Conservation (phyloP, 1,284 basidiomycete genomes). For the Rhodotorula sp. region DNA sequence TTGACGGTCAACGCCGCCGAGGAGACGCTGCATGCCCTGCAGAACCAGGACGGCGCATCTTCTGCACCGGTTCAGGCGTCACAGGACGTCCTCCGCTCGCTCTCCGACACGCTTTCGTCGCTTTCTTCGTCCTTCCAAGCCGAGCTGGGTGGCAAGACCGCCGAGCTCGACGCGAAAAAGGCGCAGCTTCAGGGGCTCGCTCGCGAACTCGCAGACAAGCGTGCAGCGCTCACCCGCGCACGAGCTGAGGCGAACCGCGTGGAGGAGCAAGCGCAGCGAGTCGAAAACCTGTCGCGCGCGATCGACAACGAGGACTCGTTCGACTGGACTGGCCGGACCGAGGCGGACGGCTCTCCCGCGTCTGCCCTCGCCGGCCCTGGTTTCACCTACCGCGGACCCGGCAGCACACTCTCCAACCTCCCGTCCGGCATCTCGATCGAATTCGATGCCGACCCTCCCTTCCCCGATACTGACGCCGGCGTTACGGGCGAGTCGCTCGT, state of each 20-base stretch:
- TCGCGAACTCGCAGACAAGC: slow-evolving; percentile 81
- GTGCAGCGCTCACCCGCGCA: slow-evolving; percentile 74
- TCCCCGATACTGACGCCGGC: slow-evolving; percentile 56
- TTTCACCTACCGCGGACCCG: slow-evolving; percentile 69
- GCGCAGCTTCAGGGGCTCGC: slow-evolving; percentile 84
- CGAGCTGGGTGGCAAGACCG: slow-evolving; percentile 84
- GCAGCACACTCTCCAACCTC: slow-evolving; percentile 50
- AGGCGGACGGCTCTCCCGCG: slow-evolving; percentile 57
- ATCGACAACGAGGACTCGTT: slow-evolving; percentile 71
- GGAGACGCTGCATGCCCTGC: slow-evolving; percentile 18
- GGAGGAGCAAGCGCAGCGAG: slow-evolving; percentile 71
- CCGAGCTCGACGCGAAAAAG: slow-evolving; percentile 72
- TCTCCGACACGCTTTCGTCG: slow-evolving; percentile 76
- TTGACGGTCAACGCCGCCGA: slow-evolving; percentile 64
- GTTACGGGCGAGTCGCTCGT: slow-evolving; percentile 54
- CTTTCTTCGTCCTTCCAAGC: slow-evolving; percentile 73
- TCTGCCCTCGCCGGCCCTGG: slow-evolving; percentile 56
- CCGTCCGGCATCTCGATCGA: slow-evolving; percentile 41
- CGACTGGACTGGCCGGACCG: slow-evolving; percentile 85
- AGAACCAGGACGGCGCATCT: not conserved
- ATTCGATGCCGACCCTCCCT: slow-evolving; percentile 48
- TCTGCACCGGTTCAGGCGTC: slow-evolving; percentile 62
- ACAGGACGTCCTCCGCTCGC: slow-evolving; percentile 83
- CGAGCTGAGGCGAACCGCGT: slow-evolving; percentile 69
- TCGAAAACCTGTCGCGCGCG: slow-evolving; percentile 76